These are phyloP conservation scores for Candida anutae DNA, from an alignment of 1,139 yeast species.

Conservation along the genomic window DNA sequence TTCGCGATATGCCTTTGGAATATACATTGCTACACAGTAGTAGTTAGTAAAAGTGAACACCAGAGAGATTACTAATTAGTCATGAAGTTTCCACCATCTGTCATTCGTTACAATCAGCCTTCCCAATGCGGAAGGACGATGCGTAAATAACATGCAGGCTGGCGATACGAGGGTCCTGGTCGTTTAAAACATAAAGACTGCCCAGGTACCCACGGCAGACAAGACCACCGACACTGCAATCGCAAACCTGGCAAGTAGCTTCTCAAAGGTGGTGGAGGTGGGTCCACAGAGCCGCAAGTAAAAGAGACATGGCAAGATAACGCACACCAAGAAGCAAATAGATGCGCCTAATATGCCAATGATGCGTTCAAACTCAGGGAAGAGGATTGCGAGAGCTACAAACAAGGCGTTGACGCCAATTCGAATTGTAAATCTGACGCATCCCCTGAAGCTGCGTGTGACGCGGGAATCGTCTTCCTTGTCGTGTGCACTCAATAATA, in stretches of 20 bases:
- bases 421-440: conserved; percentile 18
- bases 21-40: conserved; percentile 9
- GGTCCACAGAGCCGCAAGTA: conserved; percentile 34
- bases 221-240: conserved; percentile 18
- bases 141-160: neutral
- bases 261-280: conserved; percentile 17
- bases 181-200: conserved; percentile 27
- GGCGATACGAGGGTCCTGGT: neutral
- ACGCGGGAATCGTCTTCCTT: neutral
- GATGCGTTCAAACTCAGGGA: conserved; percentile 52
- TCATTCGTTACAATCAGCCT: too few relatives aligned
- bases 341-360: conserved; percentile 53
- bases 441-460: neutral
- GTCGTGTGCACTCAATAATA: conserved; percentile 8
- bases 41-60: too few relatives aligned
- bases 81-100: too few relatives aligned
- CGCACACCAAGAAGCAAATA: conserved; percentile 48
- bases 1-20: conserved; percentile 14
- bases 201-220: conserved; percentile 34
- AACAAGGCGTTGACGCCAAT: conserved; percentile 44
- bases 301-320: conserved; percentile 49
- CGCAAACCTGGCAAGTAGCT: conserved; percentile 13
- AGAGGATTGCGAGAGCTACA: conserved; percentile 43
- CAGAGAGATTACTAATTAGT: too few relatives aligned
- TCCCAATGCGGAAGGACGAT: too few relatives aligned